phyloP scores from a whole-genome alignment of 768 basidiomycete species.

The Dacryopinax spathularia region DNA sequence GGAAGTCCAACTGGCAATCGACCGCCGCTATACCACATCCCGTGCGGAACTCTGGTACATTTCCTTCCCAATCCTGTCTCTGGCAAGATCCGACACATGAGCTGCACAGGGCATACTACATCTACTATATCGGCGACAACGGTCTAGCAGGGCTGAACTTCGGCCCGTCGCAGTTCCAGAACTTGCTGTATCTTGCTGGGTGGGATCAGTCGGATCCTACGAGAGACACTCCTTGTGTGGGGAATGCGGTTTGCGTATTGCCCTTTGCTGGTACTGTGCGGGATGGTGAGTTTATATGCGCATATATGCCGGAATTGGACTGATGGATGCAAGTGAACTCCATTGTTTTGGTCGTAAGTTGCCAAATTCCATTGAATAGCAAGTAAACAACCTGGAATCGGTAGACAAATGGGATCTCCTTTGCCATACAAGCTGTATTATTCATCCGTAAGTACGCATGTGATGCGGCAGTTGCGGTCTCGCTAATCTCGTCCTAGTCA shows the following conservation, averaged over 20 bases:
- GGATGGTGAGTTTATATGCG: constrained; percentile 37
- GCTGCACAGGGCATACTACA: not conserved
- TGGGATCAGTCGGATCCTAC: constrained; percentile 50
- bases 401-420: constrained; percentile 58
- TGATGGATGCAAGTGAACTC: constrained; percentile 43
- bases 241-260: constrained; percentile 43
- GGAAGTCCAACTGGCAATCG: not conserved
- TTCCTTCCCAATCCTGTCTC: not conserved
- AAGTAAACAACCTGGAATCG: not conserved
- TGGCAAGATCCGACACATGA: not conserved
- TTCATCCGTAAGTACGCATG: constrained; percentile 18
- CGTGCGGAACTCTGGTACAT: not conserved
- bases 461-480: not conserved
- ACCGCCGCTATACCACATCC: not conserved
- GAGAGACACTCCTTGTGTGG: constrained; percentile 37
- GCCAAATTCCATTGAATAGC: not conserved
- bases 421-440: constrained; percentile 57
- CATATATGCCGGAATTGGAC: too few species aligned
- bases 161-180: constrained; percentile 63
- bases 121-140: not conserved
- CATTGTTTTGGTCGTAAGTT: constrained; percentile 41
- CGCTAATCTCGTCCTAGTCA: constrained; percentile 24
- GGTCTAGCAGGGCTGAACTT: constrained; percentile 33
- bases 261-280: constrained; percentile 48
- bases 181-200: constrained; percentile 55